A percentile compares a stretch with the other conserved stretches of the same genome.
These are phyloP conservation scores for Logfia minima DNA, from an alignment of 129 eudicot species.

Conservation along the genomic window DNA sequence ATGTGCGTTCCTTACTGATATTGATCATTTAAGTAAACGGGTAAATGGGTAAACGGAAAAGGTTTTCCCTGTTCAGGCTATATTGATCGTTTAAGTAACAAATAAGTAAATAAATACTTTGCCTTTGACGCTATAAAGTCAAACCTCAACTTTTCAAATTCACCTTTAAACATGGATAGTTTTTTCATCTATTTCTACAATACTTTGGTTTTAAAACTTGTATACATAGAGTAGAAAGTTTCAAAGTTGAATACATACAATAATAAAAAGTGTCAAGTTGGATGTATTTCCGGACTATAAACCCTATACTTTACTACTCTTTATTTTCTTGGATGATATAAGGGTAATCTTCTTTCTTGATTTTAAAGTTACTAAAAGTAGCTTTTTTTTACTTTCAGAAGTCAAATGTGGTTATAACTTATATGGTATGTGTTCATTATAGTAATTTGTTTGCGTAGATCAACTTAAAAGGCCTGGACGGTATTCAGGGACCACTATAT, in stretches of 20 bases:
- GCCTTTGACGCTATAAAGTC: not conserved
- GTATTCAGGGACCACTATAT: slow-evolving; percentile 89
- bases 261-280: too few relatives aligned
- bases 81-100: not conserved
- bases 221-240: too few relatives aligned
- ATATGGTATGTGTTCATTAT: not conserved
- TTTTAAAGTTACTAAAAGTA: not conserved
- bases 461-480: slow-evolving; percentile 86
- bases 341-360: not conserved
- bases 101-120: not conserved
- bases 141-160: not conserved
- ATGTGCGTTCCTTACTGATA: slow-evolving; percentile 41
- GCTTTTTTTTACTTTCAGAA: not conserved
- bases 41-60: too few relatives aligned
- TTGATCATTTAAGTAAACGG: not conserved
- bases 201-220: too few relatives aligned
- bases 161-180: too few relatives aligned
- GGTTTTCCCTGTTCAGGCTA: too few relatives aligned
- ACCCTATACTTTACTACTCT: too few relatives aligned
- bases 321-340: too few relatives aligned
- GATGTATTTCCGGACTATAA: too few relatives aligned
- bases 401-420: slow-evolving; percentile 13
- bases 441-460: slow-evolving; percentile 40
- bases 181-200: too few relatives aligned
- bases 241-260: too few relatives aligned